Conservation (phyloP, 2,329 filamentous ascomycete species). For the Cordyceps fumosorosea region DNA sequence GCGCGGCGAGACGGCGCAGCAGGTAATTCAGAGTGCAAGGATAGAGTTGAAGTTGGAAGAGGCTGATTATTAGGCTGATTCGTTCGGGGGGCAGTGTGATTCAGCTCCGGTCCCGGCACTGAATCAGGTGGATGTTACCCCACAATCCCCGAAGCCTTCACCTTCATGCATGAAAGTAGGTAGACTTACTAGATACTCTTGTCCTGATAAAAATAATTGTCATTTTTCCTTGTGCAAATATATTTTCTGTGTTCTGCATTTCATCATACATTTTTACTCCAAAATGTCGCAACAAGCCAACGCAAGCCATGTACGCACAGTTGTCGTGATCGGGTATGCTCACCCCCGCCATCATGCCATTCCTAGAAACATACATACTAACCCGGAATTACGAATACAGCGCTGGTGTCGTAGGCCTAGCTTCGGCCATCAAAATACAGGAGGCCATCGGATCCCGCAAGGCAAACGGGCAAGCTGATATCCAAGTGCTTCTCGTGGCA, state of each 20-base stretch:
- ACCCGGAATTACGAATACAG: slow-evolving; percentile 25
- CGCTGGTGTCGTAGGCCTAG: slow-evolving; percentile 48
- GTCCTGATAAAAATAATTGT: neutral
- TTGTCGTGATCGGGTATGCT: slow-evolving; percentile 14
- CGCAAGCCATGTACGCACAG: neutral
- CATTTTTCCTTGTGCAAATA: neutral
- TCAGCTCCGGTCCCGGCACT: neutral
- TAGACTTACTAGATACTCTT: neutral
- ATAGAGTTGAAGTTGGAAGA: neutral
- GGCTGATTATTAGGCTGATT: neutral
- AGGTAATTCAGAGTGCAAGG: neutral
- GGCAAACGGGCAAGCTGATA: neutral
- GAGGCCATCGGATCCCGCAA: slow-evolving; percentile 13
- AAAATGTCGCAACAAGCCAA: neutral
- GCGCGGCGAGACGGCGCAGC: too few species aligned
- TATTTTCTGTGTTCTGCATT: neutral
- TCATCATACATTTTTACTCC: neutral
- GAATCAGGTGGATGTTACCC: neutral
- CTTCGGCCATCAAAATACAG: slow-evolving; percentile 40
- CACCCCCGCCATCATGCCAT: too few species aligned
- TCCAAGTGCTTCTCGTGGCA: slow-evolving; percentile 23
- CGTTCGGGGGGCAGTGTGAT: neutral
- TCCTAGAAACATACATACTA: neutral
- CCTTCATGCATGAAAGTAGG: too few species aligned
- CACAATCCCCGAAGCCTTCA: neutral